Evolutionary conservation across 164 flowering plant genomes (phyloP), one percentile per base, ranked within the genome.

Genomic region (Protea cynaroides): DNA sequence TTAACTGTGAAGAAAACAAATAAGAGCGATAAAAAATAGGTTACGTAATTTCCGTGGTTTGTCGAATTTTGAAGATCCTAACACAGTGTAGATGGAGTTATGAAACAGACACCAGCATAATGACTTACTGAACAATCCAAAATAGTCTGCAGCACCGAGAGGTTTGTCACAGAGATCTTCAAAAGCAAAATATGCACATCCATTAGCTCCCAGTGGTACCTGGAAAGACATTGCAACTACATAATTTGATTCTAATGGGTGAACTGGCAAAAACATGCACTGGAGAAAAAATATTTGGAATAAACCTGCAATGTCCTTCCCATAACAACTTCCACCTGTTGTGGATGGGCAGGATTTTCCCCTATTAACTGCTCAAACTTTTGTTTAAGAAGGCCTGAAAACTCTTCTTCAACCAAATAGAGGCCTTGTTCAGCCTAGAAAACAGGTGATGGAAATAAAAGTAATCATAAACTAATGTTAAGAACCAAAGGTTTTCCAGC

Each of bases 121-220:
- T 40, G 46, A 47, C 17, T 47, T 18, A 94, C 98, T 90, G 76
- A 76, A 94, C 58, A 94, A 75, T 66, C 97, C 98, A 79, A 89
- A 86, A 73, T 94, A 94, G 67, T 94, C 99, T 24, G 97, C 99
- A 66, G 99, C 99, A 57, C 99, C 99, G 72, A 94, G 90, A 56
- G 99, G 97, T 68, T 66, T 79, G 76, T 94, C 97, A 64, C 99
- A 94, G 11, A 94, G 90, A 51, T 94, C 97, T 65, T 91, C 96
- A 65, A 94, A 94, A 46, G 78, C 75, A 71, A 91, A 89, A 78
- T 85, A 94, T 29, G 97, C 95, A 76, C 96, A 91, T 69, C 99
- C 99, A 74, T 85, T 82, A 29, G 96, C 95, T 72, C 91, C 96
- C 57, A 85, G 61, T 22, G 92, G 86, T 68, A 94, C 90, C 98